Evolutionary conservation across 805 yeast genomes (phyloP).

Genomic region (Metschnikowia cerradonensis): DNA sequence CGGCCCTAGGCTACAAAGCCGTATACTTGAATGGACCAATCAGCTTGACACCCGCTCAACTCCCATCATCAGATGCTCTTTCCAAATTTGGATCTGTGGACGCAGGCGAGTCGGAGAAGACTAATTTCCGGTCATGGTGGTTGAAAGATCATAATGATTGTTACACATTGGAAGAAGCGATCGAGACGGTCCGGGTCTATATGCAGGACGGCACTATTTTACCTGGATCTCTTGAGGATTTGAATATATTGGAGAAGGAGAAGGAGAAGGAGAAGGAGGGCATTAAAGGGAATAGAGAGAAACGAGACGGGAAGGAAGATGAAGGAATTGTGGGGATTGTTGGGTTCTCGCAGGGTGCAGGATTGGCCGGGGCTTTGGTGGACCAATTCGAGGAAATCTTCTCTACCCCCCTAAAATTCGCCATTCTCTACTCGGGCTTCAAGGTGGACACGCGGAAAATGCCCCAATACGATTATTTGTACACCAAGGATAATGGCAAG

Average conservation of each 20-base stretch:
- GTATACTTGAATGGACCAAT: slow-evolving; percentile 80
- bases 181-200: slow-evolving; percentile 45
- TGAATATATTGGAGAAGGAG: slow-evolving; percentile 11
- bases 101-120: slow-evolving; percentile 30
- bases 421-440: slow-evolving; percentile 70
- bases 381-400: slow-evolving; percentile 54
- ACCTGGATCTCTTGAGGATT: slow-evolving; percentile 24
- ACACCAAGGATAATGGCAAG: slow-evolving; percentile 15
- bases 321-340: slow-evolving; percentile 80
- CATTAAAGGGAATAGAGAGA: neutral
- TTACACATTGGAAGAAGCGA: slow-evolving; percentile 45
- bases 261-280: neutral
- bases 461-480: slow-evolving; percentile 22
- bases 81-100: slow-evolving; percentile 45
- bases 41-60: slow-evolving; percentile 58
- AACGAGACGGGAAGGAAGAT: neutral
- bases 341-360: slow-evolving; percentile 96
- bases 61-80: slow-evolving; percentile 65
- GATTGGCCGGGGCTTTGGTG: slow-evolving; percentile 68
- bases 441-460: slow-evolving; percentile 30
- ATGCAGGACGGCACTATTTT: slow-evolving; percentile 53
- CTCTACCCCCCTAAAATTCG: slow-evolving; percentile 57
- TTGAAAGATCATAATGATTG: slow-evolving; percentile 48
- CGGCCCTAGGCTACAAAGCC: slow-evolving; percentile 61
- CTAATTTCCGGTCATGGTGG: slow-evolving; percentile 72